phyloP scores from a whole-genome alignment of 345 rosid species.

The Garcia nutans region DNA sequence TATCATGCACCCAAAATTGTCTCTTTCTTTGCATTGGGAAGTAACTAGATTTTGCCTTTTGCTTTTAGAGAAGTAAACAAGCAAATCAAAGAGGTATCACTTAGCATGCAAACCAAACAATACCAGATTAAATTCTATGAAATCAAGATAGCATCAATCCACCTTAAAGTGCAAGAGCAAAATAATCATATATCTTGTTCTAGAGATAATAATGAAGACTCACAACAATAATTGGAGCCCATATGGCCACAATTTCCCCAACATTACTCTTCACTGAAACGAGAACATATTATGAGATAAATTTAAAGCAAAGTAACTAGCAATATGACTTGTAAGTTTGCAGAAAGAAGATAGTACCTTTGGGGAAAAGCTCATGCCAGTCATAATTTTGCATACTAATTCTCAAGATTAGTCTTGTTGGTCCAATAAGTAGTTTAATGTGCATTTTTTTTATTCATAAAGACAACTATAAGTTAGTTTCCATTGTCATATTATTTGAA shows the following conservation, averaged over 20 bases:
- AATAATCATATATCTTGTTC: conserved; percentile 1
- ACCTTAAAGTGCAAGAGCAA: conserved; percentile 8
- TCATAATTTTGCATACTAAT: conserved; percentile 67
- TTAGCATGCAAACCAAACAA: neutral
- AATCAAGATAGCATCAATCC: neutral
- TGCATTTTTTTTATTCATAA: conserved; percentile 39
- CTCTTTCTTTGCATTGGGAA: neutral
- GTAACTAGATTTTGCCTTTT: neutral
- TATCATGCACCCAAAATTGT: too few relatives aligned
- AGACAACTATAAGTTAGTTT: conserved; percentile 4
- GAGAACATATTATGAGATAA: conserved; percentile 25
- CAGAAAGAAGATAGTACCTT: conserved; percentile 42
- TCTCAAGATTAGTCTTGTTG: conserved; percentile 73
- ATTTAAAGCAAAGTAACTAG: conserved; percentile 4
- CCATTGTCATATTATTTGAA: neutral
- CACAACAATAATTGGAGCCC: conserved; percentile 93
- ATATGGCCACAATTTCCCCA: conserved; percentile 87
- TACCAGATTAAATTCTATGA: too few relatives aligned
- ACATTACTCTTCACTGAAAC: conserved; percentile 75
- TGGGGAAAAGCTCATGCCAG: conserved; percentile 89
- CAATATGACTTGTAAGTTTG: conserved; percentile 3
- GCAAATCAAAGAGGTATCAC: neutral
- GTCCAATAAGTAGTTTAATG: conserved; percentile 86
- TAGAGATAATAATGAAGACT: conserved; percentile 33
- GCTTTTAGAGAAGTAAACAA: neutral